Conservation (phyloP, 805 yeast genomes). For the Kluyveromyces aestuarii region DNA sequence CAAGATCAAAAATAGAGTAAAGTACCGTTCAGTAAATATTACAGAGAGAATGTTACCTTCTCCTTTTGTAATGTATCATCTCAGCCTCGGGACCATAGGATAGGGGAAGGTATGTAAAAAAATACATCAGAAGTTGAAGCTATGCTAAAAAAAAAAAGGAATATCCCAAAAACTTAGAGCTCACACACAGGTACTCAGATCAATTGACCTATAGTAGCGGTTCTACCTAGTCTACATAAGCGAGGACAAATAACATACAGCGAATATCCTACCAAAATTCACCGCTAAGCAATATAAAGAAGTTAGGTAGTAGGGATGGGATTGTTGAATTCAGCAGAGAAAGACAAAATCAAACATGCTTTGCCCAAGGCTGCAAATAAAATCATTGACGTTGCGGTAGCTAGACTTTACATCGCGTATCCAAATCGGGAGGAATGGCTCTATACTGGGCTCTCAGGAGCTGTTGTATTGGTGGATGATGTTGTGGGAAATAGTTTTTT, state of each 20-base stretch:
- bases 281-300: background rate
- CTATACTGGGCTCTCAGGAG: conserved; percentile 85
- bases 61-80: background rate
- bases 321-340: conserved; percentile 48
- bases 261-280: background rate
- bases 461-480: conserved; percentile 81
- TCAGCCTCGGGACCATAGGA: background rate
- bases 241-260: background rate
- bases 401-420: conserved; percentile 79
- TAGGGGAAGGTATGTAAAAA: background rate
- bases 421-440: conserved; percentile 79
- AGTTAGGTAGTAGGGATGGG: conserved; percentile 25
- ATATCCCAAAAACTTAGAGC: background rate
- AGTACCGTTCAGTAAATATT: no score
- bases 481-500: conserved; percentile 90
- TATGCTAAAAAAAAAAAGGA: background rate
- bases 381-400: conserved; percentile 83
- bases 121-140: background rate
- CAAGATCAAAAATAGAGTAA: background rate
- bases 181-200: background rate
- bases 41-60: background rate
- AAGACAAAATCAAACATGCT: conserved; percentile 81
- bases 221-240: background rate
- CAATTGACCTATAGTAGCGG: no score
- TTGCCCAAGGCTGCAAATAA: conserved; percentile 85